Conservation (phyloP, 2,329 filamentous ascomycete genomes). For the Penicillium frequentans region DNA sequence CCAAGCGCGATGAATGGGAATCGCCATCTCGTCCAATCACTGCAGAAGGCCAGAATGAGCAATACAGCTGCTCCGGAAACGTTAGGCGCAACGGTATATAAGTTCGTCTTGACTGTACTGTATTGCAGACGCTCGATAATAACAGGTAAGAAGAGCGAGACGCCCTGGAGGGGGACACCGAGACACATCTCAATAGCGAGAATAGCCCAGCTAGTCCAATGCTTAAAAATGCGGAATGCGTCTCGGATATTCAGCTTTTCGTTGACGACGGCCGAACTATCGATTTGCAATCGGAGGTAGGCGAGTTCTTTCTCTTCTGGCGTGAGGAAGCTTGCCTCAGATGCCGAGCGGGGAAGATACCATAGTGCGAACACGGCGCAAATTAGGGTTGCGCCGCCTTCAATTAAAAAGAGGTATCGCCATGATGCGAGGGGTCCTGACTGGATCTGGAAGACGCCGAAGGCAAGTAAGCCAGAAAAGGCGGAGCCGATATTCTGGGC, state of each 20-base stretch:
- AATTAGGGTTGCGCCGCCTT: conserved; percentile 42
- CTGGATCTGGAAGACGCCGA: conserved; percentile 43
- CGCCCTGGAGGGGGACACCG: conserved; percentile 29
- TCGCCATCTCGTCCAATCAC: conserved; percentile 61
- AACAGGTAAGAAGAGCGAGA: conserved; percentile 31
- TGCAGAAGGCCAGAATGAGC: conserved; percentile 67
- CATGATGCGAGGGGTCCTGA: conserved; percentile 36
- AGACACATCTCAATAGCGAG: conserved; percentile 30
- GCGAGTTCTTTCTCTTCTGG: conserved; percentile 39
- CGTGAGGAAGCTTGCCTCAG: conserved; percentile 42
- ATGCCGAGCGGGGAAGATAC: conserved; percentile 41
- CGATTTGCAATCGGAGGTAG: conserved; percentile 35
- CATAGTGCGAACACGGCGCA: conserved; percentile 41
- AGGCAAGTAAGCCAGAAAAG: conserved; percentile 36
- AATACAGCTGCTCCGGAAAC: conserved; percentile 69
- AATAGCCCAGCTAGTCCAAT: conserved; percentile 29
- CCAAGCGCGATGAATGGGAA: conserved; percentile 68
- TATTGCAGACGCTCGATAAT: conserved; percentile 43
- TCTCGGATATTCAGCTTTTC: conserved; percentile 32
- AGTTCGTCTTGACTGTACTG: conserved; percentile 63
- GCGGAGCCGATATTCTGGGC: conserved; percentile 29
- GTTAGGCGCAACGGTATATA: conserved; percentile 68
- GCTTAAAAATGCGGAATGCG: conserved; percentile 29
- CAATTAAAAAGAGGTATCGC: conserved; percentile 50
- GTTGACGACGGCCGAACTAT: conserved; percentile 34